Base-by-base conservation (phyloP, 805 yeast species). In the Candida manassasensis region DNA sequence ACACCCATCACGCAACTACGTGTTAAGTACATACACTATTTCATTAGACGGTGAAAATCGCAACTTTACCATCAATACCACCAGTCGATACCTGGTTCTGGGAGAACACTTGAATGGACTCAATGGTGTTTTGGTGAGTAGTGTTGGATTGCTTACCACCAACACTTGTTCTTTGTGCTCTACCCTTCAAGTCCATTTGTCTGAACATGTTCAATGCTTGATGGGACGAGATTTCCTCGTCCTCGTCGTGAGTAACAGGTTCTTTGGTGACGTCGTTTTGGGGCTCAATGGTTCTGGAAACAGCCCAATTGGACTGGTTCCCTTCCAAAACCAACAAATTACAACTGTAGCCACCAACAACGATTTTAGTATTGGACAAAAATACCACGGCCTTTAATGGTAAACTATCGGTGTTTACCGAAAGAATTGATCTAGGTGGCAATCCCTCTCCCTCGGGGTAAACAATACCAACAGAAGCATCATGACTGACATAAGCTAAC, bases 171-270 rank as follows among this genome's bases (percentile, higher is more conserved):
- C 66, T 65, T 49, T 65, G 68, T 34, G 76, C 76, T 38, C 84
- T 75, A 40, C 99, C 99, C 70, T 88, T 93, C 58, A 90, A 74
- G 63, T 93, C 99, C 73, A 93, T 68, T 61, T 90, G 96, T 61
- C 86, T 81, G 69, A 93, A 93, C 89, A 90, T 87, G 65, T 84
- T 84, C 59, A 93, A 75, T 5, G 94, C 94, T 44, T 81, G 76
- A 44, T 83, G 84, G 43, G 84, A 82, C 35, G 73, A 73, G 38
- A 71, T 75, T 37, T 76, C 85, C 31, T 69, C 76, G 28, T 69
- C 77, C 34, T 67, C 74, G 28, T 66, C 73, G 13, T 55, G 60
- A 27, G 41, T 50, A 6, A 36, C 42, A 9, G 36, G 29, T 47
- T 78, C 88, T 33, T 58, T 60, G 30, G 55, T 59, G 47, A 59